Evolutionary conservation across 2,329 filamentous ascomycete species (phyloP).

Genomic region (Aspergillus amoenus): DNA sequence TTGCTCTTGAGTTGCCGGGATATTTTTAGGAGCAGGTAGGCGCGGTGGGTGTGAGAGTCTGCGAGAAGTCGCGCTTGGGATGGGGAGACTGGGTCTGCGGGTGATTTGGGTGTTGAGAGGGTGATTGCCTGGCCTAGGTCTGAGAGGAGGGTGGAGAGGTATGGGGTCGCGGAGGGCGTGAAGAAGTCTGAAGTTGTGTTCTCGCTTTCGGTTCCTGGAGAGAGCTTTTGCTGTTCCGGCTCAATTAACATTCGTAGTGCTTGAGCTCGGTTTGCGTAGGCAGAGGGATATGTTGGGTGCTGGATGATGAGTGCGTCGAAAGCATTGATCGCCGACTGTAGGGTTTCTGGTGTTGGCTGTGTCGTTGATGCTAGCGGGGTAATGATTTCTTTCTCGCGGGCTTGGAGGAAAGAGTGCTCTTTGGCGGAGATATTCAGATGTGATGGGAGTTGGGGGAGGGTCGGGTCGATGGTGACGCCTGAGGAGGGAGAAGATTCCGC

Average conservation of each 20-base stretch:
- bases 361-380: slow-evolving; percentile 31
- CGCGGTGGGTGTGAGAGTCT: slow-evolving; percentile 57
- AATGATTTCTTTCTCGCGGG: slow-evolving; percentile 41
- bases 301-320: slow-evolving; percentile 45
- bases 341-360: slow-evolving; percentile 13
- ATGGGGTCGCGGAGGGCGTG: not conserved
- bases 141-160: slow-evolving; percentile 30
- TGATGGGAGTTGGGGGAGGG: slow-evolving; percentile 42
- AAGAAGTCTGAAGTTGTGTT: not conserved
- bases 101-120: slow-evolving; percentile 42
- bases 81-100: slow-evolving; percentile 44
- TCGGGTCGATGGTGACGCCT: slow-evolving; percentile 37
- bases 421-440: slow-evolving; percentile 34
- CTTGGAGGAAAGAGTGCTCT: slow-evolving; percentile 40
- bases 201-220: slow-evolving; percentile 7
- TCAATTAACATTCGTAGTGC: slow-evolving; percentile 40
- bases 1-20: slow-evolving; percentile 2
- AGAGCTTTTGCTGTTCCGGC: not conserved
- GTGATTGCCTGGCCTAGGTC: slow-evolving; percentile 48
- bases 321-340: slow-evolving; percentile 35
- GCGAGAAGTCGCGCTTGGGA: slow-evolving; percentile 52
- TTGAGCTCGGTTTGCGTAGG: slow-evolving; percentile 58
- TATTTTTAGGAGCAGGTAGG: slow-evolving; percentile 42
- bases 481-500: slow-evolving; percentile 44
- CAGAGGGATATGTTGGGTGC: slow-evolving; percentile 53